Conservation (phyloP, 2,329 filamentous ascomycete genomes). For the Aspergillus proliferans region DNA sequence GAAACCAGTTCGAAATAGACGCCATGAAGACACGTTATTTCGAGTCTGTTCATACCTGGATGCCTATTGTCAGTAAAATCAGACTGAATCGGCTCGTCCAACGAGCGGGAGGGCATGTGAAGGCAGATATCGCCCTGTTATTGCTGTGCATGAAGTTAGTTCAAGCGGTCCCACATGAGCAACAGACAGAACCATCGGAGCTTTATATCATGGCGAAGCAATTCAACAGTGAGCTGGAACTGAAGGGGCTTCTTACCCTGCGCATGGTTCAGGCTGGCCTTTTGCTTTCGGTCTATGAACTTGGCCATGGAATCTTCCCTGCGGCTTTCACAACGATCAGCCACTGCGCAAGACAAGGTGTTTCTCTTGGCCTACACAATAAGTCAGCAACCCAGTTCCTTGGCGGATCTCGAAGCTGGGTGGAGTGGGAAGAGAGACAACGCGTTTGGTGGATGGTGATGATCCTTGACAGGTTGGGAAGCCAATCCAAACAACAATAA, state of each 20-base stretch:
- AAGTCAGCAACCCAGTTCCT: background rate
- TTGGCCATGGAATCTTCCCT: slow-evolving; percentile 6
- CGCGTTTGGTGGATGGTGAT: background rate
- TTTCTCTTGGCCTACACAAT: background rate
- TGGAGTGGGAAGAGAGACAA: slow-evolving; percentile 1
- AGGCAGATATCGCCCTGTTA: background rate
- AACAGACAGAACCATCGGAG: background rate
- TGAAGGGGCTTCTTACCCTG: background rate
- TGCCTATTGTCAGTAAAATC: background rate
- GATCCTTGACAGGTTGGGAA: background rate
- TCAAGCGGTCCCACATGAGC: background rate
- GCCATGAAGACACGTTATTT: background rate
- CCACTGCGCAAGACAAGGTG: slow-evolving; percentile 1
- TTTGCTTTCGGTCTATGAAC: slow-evolving; percentile 3
- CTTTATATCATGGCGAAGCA: background rate
- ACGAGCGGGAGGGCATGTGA: background rate
- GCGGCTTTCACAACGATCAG: slow-evolving; percentile 3
- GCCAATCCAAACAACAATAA: background rate
- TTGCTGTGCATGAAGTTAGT: background rate
- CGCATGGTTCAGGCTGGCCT: background rate
- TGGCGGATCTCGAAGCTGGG: background rate
- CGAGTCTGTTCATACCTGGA: background rate
- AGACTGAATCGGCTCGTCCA: background rate
- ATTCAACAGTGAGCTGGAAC: background rate
- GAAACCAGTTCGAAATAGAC: background rate